Conservation (phyloP, 2,329 filamentous ascomycete genomes). For the Alternaria arbusti region DNA sequence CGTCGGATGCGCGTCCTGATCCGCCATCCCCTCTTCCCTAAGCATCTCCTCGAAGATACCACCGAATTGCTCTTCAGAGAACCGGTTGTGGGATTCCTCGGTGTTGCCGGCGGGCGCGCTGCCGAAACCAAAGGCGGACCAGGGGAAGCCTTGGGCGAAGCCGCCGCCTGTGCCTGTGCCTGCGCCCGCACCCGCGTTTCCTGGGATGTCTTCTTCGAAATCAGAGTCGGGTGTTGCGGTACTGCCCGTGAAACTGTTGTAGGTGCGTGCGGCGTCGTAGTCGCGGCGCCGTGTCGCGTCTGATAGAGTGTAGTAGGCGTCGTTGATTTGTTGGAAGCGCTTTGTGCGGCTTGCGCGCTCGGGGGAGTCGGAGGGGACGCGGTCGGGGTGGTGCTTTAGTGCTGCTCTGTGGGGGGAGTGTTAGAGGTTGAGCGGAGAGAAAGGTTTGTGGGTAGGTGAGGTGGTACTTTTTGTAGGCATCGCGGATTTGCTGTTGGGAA, state of each 20-base stretch:
- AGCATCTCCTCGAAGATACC: slow-evolving; percentile 65
- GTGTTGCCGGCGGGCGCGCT: slow-evolving; percentile 50
- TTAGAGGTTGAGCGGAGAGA: slow-evolving; percentile 1
- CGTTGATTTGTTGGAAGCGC: slow-evolving; percentile 89
- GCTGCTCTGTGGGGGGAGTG: slow-evolving; percentile 66
- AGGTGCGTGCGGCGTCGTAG: slow-evolving; percentile 77
- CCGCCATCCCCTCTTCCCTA: slow-evolving; percentile 70
- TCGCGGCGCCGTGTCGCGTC: slow-evolving; percentile 78
- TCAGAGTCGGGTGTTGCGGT: slow-evolving; percentile 53
- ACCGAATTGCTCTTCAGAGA: slow-evolving; percentile 83
- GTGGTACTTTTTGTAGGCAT: slow-evolving; percentile 85
- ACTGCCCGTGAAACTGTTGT: slow-evolving; percentile 56
- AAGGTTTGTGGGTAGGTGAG: not conserved
- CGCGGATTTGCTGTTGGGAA: slow-evolving; percentile 81
- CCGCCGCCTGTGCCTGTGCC: slow-evolving; percentile 1
- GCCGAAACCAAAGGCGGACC: slow-evolving; percentile 74
- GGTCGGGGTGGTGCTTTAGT: slow-evolving; percentile 91
- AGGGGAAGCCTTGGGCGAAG: slow-evolving; percentile 67
- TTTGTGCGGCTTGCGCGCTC: slow-evolving; percentile 83
- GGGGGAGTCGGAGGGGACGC: slow-evolving; percentile 81
- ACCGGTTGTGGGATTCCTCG: slow-evolving; percentile 59
- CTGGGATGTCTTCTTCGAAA: slow-evolving; percentile 60
- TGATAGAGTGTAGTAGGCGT: slow-evolving; percentile 90
- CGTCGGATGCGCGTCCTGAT: slow-evolving; percentile 66
- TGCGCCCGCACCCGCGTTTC: not conserved